Conservation (phyloP, 2,329 filamentous ascomycete genomes). For the Ceratocystis variospora region DNA sequence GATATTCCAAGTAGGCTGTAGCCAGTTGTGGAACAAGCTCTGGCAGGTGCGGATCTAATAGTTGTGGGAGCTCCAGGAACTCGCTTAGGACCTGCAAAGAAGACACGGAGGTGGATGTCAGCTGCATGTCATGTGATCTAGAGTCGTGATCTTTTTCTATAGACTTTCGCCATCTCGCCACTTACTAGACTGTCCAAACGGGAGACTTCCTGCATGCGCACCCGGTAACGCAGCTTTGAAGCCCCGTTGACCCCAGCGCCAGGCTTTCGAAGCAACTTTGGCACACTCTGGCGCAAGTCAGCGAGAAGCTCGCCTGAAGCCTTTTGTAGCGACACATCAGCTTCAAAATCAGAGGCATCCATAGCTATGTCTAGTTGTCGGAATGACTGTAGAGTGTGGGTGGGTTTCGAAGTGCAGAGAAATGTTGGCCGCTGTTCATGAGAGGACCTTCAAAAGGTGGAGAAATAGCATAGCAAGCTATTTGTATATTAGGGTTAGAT, state of each 20-base stretch:
- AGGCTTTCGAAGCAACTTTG: conserved; percentile 38
- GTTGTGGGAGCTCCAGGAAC: conserved; percentile 90
- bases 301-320: conserved; percentile 41
- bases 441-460: neutral
- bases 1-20: conserved; percentile 57
- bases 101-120: neutral
- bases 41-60: conserved; percentile 73
- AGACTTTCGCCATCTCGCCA: neutral
- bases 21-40: conserved; percentile 61
- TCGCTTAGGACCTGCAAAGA: conserved; percentile 53
- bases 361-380: conserved; percentile 23
- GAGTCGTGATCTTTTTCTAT: conserved; percentile 14
- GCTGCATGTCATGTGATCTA: conserved; percentile 21
- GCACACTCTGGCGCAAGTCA: conserved; percentile 43
- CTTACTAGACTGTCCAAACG: conserved; percentile 36
- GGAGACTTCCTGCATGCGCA: conserved; percentile 37
- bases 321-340: conserved; percentile 49
- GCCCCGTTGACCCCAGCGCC: conserved; percentile 30
- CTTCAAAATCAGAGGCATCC: conserved; percentile 47
- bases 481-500: neutral
- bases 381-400: too few species aligned
- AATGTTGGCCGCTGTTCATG: neutral
- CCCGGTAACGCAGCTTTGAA: conserved; percentile 33
- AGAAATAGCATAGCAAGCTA: neutral
- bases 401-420: too few species aligned